Percentiles rank a stretch among this genome's conserved stretches.
These are phyloP conservation scores for Peribolospora baueri DNA, from an alignment of 768 basidiomycete species.

Conservation along the genomic window DNA sequence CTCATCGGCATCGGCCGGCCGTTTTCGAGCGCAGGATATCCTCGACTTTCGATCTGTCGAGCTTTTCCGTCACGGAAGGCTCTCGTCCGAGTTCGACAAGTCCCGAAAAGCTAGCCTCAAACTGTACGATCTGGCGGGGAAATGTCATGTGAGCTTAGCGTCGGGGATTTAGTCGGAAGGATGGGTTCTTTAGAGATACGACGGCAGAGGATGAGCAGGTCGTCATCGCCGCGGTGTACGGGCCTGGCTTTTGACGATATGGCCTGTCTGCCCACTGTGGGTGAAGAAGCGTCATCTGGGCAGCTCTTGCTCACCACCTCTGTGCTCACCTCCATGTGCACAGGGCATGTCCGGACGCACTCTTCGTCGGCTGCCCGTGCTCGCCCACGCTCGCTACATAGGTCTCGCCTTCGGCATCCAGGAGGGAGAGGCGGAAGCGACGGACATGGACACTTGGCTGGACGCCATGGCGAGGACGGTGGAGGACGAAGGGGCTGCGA, in stretches of 20 bases:
- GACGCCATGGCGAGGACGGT: slow-evolving; percentile 63
- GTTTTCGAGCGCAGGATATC: neutral
- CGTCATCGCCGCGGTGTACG: no score
- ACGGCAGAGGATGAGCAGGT: neutral
- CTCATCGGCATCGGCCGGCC: no score
- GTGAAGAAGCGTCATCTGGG: no score
- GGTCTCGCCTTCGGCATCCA: slow-evolving; percentile 11
- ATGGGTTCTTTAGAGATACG: no score
- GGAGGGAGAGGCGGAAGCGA: slow-evolving; percentile 2
- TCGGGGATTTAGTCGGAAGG: neutral
- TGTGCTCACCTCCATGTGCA: slow-evolving; percentile 6
- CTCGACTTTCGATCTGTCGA: slow-evolving; percentile 8
- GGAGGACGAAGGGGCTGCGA: slow-evolving; percentile 17
- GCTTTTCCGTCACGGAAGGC: neutral
- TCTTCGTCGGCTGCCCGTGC: slow-evolving; percentile 73
- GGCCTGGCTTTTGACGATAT: no score
- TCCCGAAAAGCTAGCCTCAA: slow-evolving; percentile 5
- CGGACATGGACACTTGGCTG: slow-evolving; percentile 45
- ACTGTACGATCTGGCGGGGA: slow-evolving; percentile 30
- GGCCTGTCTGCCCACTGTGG: no score
- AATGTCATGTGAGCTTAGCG: slow-evolving; percentile 44
- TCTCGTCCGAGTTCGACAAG: neutral
- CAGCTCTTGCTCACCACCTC: neutral
- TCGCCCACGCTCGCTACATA: slow-evolving; percentile 68
- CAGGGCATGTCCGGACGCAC: slow-evolving; percentile 82